A percentile compares a stretch with the other conserved stretches of the same genome.
Conservation (phyloP, 1,284 basidiomycete species). For the Ustilago tritici region DNA sequence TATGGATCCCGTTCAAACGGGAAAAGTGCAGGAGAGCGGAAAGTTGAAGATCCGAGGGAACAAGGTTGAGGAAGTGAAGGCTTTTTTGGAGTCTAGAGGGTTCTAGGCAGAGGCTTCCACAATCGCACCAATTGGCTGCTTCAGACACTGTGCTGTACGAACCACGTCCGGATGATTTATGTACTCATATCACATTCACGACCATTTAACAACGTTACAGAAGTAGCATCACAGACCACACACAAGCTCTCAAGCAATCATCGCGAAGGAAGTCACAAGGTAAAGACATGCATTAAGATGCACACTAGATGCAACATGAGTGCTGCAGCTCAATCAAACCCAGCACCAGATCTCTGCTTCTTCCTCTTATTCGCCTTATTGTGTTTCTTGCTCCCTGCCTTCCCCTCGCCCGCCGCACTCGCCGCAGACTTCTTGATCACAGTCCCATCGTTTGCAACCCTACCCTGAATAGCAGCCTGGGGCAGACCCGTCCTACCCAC, state of each 20-base stretch:
- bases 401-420: constrained; percentile 70
- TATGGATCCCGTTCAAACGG: constrained; percentile 24
- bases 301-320: background rate
- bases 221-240: background rate
- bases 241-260: background rate
- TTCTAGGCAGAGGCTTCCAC: constrained; percentile 17
- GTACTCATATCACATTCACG: background rate
- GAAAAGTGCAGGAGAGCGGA: constrained; percentile 21
- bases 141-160: background rate
- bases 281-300: background rate
- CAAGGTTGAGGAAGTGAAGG: constrained; percentile 36
- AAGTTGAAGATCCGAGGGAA: constrained; percentile 52
- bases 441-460: constrained; percentile 55
- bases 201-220: background rate
- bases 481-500: constrained; percentile 71
- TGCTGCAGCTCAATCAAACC: constrained; percentile 29
- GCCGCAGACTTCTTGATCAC: constrained; percentile 67
- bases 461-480: constrained; percentile 45
- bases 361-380: constrained; percentile 82
- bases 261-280: background rate
- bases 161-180: background rate
- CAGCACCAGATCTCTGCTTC: constrained; percentile 64
- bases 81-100: constrained; percentile 43
- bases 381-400: constrained; percentile 80
- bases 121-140: background rate